phyloP scores from a whole-genome alignment of 805 yeast genomes.

The Nematodospora valgi region DNA sequence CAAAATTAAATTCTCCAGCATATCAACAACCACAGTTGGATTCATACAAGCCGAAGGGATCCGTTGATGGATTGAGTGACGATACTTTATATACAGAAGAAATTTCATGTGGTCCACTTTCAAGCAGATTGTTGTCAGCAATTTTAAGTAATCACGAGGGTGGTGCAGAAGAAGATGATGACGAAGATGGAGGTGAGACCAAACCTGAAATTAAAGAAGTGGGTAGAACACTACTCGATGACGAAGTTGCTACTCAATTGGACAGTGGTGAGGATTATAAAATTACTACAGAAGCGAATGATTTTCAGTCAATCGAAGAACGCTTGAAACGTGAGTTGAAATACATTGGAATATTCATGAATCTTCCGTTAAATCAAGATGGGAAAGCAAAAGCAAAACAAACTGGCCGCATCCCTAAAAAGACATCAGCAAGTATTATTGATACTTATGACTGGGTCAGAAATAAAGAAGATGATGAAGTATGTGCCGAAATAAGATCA shows the following conservation, averaged over 20 bases:
- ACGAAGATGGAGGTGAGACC: constrained; percentile 16
- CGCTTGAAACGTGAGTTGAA: constrained; percentile 82
- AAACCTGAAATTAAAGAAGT: no score
- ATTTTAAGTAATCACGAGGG: constrained; percentile 49
- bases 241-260: constrained; percentile 35
- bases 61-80: constrained; percentile 56
- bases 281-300: constrained; percentile 50
- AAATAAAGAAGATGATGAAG: constrained; percentile 89
- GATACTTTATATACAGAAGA: constrained; percentile 65
- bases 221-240: constrained; percentile 20
- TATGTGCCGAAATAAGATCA: constrained; percentile 74
- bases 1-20: constrained; percentile 47
- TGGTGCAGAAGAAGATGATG: constrained; percentile 21
- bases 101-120: constrained; percentile 86
- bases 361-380: constrained; percentile 39
- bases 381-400: constrained; percentile 22
- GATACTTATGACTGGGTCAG: constrained; percentile 70
- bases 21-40: constrained; percentile 40
- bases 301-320: constrained; percentile 81
- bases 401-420: constrained; percentile 20
- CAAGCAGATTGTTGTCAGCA: constrained; percentile 80
- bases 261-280: constrained; percentile 31
- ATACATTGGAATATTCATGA: constrained; percentile 86
- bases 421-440: constrained; percentile 27
- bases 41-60: constrained; percentile 54